Conservation (phyloP, 2,329 filamentous ascomycete species). For the Zelopaecilomyces penicillatus region DNA sequence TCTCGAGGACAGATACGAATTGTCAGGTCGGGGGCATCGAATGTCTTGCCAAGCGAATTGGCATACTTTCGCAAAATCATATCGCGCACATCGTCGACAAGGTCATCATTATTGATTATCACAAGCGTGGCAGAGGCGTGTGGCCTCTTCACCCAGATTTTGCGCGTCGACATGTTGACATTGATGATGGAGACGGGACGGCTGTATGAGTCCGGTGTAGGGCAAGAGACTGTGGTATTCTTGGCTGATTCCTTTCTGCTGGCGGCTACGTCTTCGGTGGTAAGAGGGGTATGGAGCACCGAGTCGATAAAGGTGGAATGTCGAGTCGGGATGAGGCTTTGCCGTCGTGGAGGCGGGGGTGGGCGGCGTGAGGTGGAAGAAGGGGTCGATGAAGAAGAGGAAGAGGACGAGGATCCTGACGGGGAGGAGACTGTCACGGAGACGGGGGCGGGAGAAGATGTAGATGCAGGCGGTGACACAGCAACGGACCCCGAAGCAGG, state of each 20-base stretch:
- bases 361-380: constrained; percentile 4
- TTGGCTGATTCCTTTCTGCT: neutral
- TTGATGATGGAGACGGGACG: constrained; percentile 26
- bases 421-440: constrained; percentile 29
- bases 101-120: constrained; percentile 73
- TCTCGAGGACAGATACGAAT: constrained; percentile 71
- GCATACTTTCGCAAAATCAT: constrained; percentile 87
- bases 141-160: constrained; percentile 91
- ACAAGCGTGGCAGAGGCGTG: constrained; percentile 81
- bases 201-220: constrained; percentile 6
- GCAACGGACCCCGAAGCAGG: constrained; percentile 21
- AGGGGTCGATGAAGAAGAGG: constrained; percentile 18
- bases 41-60: constrained; percentile 81
- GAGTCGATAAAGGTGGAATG: constrained; percentile 1
- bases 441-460: constrained; percentile 33
- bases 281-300: neutral
- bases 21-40: constrained; percentile 83
- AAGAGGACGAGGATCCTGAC: constrained; percentile 12
- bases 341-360: constrained; percentile 16
- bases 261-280: neutral
- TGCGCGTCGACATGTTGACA: constrained; percentile 56
- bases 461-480: neutral
- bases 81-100: constrained; percentile 92
- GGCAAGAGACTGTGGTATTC: neutral
- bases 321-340: constrained; percentile 5